Percentiles rank a stretch among this genome's conserved stretches.
These are phyloP conservation scores for Xylaria hypoxylon DNA, from an alignment of 2,329 filamentous ascomycete genomes.

Conservation along the genomic window DNA sequence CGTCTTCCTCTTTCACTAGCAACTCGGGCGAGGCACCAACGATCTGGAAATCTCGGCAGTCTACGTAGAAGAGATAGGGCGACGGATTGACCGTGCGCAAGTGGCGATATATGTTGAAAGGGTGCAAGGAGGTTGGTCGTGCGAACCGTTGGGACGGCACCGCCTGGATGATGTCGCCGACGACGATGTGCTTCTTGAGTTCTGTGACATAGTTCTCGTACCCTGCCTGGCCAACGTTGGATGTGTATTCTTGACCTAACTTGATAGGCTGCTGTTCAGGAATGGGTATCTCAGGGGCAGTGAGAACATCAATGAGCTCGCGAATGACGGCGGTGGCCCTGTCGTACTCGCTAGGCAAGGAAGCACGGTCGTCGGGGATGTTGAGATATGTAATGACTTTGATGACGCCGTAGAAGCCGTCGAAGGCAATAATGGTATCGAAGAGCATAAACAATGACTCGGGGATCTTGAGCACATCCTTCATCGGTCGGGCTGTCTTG, in stretches of 20 bases:
- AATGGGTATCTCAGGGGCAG: conserved; percentile 79
- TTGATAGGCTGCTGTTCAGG: conserved; percentile 80
- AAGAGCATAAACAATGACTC: conserved; percentile 98
- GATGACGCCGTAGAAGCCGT: conserved; percentile 92
- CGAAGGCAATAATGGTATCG: conserved; percentile 92
- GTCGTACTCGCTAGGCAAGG: conserved; percentile 75
- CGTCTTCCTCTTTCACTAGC: conserved; percentile 88
- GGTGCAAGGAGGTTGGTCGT: conserved; percentile 88
- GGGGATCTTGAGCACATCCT: conserved; percentile 88
- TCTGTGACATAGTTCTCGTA: conserved; percentile 90
- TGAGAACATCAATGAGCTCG: conserved; percentile 76
- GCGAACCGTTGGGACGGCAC: conserved; percentile 95
- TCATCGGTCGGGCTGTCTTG: conserved; percentile 88
- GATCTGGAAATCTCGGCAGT: conserved; percentile 92
- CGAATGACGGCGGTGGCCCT: conserved; percentile 73
- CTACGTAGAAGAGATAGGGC: conserved; percentile 96
- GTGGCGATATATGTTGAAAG: conserved; percentile 98
- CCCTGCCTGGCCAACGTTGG: conserved; percentile 88
- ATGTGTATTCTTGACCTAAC: conserved; percentile 82
- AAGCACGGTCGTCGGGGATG: conserved; percentile 67
- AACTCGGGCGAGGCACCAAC: conserved; percentile 95
- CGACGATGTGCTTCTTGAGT: conserved; percentile 90
- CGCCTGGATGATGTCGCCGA: conserved; percentile 96
- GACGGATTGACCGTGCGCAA: conserved; percentile 97
- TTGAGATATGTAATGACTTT: conserved; percentile 93